Evolutionary conservation across 495 filamentous ascomycete species (phyloP).

Genomic region (Haplographium delicatum): DNA sequence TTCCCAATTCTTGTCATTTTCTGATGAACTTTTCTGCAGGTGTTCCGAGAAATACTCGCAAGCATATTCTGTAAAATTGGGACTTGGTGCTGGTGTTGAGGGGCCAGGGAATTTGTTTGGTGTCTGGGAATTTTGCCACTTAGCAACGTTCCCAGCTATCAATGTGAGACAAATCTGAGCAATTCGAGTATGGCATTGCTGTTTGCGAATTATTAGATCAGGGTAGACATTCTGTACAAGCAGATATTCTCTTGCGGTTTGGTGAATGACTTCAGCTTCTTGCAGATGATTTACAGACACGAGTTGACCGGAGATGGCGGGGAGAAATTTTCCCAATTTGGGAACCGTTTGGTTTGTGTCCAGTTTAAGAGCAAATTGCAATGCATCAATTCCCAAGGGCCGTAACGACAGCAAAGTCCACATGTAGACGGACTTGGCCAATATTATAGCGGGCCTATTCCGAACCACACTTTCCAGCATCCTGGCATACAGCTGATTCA

Average conservation of each 20-base stretch:
- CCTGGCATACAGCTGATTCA: slow-evolving; percentile 13
- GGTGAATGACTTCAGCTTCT: slow-evolving; percentile 36
- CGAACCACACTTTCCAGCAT: slow-evolving; percentile 7
- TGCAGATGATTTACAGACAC: slow-evolving; percentile 30
- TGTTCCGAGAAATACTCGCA: slow-evolving; percentile 13
- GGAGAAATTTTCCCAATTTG: slow-evolving; percentile 5
- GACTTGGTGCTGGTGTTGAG: too few species aligned
- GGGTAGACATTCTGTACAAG: slow-evolving; percentile 15
- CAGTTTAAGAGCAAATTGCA: slow-evolving; percentile 11
- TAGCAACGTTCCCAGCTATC: too few species aligned
- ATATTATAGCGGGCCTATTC: not conserved
- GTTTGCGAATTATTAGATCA: slow-evolving; percentile 29
- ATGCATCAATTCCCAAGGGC: slow-evolving; percentile 9
- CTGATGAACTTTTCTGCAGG: not conserved
- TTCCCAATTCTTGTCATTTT: not conserved
- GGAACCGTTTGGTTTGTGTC: slow-evolving; percentile 8
- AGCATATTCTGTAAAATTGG: too few species aligned
- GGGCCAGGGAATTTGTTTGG: too few species aligned
- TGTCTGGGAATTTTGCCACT: too few species aligned
- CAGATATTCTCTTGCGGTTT: slow-evolving; percentile 30
- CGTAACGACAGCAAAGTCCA: slow-evolving; percentile 13
- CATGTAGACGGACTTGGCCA: slow-evolving; percentile 17
- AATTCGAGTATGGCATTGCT: slow-evolving; percentile 24
- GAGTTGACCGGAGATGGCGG: slow-evolving; percentile 33
- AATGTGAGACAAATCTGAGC: slow-evolving; percentile 27